phyloP scores from a whole-genome alignment of 2,329 filamentous ascomycete species.

The Lachnellula willkommii region DNA sequence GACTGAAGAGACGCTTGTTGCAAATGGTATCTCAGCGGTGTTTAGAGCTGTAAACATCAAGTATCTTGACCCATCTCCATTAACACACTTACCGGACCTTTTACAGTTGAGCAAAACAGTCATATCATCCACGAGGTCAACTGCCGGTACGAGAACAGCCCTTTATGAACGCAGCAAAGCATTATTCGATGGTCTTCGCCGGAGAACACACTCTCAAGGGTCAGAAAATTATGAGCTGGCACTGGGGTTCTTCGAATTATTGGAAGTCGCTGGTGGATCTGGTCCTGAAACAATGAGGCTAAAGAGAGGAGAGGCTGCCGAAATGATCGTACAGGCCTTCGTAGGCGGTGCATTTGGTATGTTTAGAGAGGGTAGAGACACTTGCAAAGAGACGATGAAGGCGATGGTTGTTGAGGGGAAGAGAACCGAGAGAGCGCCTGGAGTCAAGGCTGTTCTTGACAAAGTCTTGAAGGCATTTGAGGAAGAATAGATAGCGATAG shows the following conservation, averaged over 20 bases:
- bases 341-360: conserved; percentile 26
- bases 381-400: conserved; percentile 20
- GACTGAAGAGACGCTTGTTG: conserved; percentile 27
- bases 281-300: conserved; percentile 29
- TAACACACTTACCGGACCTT: conserved; percentile 25
- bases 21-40: conserved; percentile 28
- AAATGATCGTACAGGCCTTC: conserved; percentile 25
- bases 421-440: conserved; percentile 26
- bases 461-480: conserved; percentile 22
- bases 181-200: conserved; percentile 27
- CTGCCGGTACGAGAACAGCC: conserved; percentile 25
- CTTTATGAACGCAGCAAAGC: conserved; percentile 29
- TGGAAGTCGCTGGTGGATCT: conserved; percentile 28
- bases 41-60: conserved; percentile 30
- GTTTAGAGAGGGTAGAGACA: conserved; percentile 19
- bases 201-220: conserved; percentile 17
- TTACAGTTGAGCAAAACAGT: conserved; percentile 22
- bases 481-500: conserved; percentile 3
- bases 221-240: conserved; percentile 20
- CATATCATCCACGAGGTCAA: conserved; percentile 24
- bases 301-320: conserved; percentile 31
- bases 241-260: conserved; percentile 20
- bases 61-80: conserved; percentile 18
- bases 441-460: conserved; percentile 23
- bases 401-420: conserved; percentile 17